Conservation (phyloP, 768 basidiomycete species). For the Trametes coccinea region DNA sequence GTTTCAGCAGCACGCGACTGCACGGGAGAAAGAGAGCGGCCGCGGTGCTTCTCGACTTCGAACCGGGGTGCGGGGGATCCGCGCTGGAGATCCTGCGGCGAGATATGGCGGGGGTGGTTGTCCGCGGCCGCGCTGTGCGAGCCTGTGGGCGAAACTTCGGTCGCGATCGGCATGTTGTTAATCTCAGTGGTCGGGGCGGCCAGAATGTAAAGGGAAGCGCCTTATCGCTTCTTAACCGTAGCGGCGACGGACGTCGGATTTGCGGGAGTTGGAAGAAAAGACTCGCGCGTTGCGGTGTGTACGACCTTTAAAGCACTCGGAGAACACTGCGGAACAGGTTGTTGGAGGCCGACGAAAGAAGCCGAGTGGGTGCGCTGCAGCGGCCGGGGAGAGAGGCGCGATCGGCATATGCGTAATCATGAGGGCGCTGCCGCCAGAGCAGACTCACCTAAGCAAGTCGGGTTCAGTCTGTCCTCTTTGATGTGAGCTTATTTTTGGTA, state of each 20-base stretch:
- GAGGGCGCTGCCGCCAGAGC: background rate
- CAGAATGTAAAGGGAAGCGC: background rate
- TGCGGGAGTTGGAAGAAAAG: background rate
- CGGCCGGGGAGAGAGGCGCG: background rate
- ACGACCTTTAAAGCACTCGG: background rate
- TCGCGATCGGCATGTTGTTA: conserved; percentile 18
- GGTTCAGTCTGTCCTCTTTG: background rate
- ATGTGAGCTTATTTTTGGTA: background rate
- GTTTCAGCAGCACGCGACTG: background rate
- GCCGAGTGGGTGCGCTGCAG: background rate
- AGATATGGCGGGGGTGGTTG: background rate
- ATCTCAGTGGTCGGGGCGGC: background rate
- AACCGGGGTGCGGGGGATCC: conserved; percentile 19
- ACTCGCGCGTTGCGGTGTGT: background rate
- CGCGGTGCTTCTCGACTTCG: conserved; percentile 19
- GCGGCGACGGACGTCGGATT: background rate
- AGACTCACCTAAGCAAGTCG: conserved; percentile 11
- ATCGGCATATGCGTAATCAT: conserved; percentile 11
- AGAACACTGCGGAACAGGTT: background rate
- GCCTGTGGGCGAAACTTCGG: conserved; percentile 16
- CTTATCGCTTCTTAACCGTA: background rate
- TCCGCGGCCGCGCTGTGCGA: background rate
- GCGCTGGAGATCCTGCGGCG: conserved; percentile 14
- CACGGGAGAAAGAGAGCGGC: conserved; percentile 11
- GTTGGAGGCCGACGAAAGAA: conserved; percentile 3